Evolutionary conservation across 441 rosid species (phyloP).

Genomic region (Rhodomyrtus psidioides): DNA sequence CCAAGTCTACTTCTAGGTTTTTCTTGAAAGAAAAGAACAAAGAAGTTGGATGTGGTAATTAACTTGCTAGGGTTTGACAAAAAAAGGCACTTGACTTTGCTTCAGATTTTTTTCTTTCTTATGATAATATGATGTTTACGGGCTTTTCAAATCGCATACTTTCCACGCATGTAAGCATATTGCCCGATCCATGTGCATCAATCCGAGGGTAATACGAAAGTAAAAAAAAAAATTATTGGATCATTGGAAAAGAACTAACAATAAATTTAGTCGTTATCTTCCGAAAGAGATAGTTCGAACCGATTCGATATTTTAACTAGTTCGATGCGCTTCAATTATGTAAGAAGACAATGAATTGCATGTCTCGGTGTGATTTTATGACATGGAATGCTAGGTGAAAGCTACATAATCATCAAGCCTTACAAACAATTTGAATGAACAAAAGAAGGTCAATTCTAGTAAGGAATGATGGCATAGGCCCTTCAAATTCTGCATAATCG

Average conservation of each 20-base stretch:
- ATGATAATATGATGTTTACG: too few species aligned
- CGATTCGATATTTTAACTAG: not conserved
- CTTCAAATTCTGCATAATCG: not conserved
- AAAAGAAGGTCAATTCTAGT: not conserved
- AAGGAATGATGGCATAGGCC: not conserved
- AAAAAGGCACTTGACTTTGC: too few species aligned
- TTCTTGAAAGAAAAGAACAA: too few species aligned
- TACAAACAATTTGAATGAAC: too few species aligned
- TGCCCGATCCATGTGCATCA: too few species aligned
- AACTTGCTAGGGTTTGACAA: too few species aligned
- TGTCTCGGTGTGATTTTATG: not conserved
- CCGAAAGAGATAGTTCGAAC: not conserved
- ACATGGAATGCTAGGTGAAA: not conserved
- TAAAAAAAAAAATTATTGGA: not conserved
- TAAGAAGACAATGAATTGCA: rapidly evolving
- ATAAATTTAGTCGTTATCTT: not conserved
- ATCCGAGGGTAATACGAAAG: too few species aligned
- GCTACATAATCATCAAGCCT: not conserved
- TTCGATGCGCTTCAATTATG: not conserved
- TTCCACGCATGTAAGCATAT: too few species aligned
- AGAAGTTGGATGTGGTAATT: too few species aligned
- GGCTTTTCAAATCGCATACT: too few species aligned
- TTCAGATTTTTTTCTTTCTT: too few species aligned
- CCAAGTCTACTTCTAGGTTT: too few species aligned
- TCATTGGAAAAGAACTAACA: not conserved